Conservation (phyloP, 2,329 filamentous ascomycete genomes). For the Aspergillus cejpii region DNA sequence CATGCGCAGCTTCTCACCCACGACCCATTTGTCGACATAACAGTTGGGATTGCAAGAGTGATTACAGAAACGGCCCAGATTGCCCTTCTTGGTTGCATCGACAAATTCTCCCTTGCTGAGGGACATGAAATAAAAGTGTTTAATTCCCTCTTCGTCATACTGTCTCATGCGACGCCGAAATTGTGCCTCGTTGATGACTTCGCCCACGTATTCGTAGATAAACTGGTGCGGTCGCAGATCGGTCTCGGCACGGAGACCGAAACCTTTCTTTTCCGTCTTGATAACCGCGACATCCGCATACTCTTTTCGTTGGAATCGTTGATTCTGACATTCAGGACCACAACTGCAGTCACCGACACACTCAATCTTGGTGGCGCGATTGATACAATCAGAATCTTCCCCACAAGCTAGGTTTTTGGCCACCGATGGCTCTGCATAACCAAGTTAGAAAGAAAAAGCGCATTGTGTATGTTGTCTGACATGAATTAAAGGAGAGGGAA, state of each 20-base stretch:
- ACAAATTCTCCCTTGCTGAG: constrained; percentile 94
- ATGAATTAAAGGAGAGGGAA: neutral
- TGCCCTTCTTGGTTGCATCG: constrained; percentile 93
- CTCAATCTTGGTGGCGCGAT: constrained; percentile 96
- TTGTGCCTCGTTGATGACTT: constrained; percentile 88
- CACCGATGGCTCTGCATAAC: constrained; percentile 44
- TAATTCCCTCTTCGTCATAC: constrained; percentile 94
- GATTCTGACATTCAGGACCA: constrained; percentile 81
- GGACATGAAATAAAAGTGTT: constrained; percentile 99
- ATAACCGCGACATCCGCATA: constrained; percentile 92
- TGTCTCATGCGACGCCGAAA: constrained; percentile 86
- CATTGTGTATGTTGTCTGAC: too few species aligned
- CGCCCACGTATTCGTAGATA: constrained; percentile 96
- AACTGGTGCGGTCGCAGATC: constrained; percentile 79
- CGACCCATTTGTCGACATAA: constrained; percentile 99
- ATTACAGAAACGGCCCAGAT: constrained; percentile 94
- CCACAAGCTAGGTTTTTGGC: constrained; percentile 75
- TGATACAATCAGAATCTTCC: constrained; percentile 97
- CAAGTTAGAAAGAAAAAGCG: constrained; percentile 21
- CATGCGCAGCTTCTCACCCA: constrained; percentile 95
- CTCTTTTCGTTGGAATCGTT: constrained; percentile 83
- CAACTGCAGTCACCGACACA: constrained; percentile 84
- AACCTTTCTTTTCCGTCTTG: constrained; percentile 97
- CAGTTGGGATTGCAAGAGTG: constrained; percentile 98
- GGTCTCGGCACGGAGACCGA: constrained; percentile 74